Evolutionary conservation across 108 stramenopile species (phyloP), one percentile per base, ranked within the genome.

Genomic region (Cyclotella atomus): DNA sequence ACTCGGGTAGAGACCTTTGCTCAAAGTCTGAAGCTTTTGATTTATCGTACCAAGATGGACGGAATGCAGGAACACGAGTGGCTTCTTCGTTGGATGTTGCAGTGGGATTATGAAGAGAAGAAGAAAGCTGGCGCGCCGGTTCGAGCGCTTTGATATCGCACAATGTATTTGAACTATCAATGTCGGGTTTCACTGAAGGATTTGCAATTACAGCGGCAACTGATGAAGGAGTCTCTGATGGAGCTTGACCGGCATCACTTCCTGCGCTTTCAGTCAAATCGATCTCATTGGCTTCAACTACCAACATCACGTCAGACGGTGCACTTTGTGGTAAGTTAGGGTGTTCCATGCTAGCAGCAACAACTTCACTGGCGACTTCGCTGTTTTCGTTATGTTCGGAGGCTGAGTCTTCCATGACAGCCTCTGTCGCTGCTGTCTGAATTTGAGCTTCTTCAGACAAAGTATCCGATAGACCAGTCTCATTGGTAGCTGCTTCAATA

Each of bases 11-110:
- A 65, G 87, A 71, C 15, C 81, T 69, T 33, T 79, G 79, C 75
- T 95, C 94, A n/a, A 90, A 66, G 35, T 89, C 83, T 14, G 89
- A 87, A 29, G 86, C 73, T 49, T 65, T 49, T 8, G 87, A 71
- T 2, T 63, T 21, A n/a, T 86, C 53, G 74, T 88, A 95, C 94
- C 94, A 95, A 7, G 88, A 78, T 45, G 94, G 91, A 38, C 64
- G 65, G 12, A 77, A 76, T 17, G 82, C 56, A 38, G 75, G 33
- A 21, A 69, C 61, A 28, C 59, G 64, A 20, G 71, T 57, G 25
- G 83, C 46, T 49, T 46, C 86, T 83, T 84, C 70, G 3, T 57
- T 20, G 20, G 79, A 59, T 55, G 71, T 79, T 70, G 89, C 77
- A 75, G 89, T 70, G 29, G 85, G 85, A 60, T 76, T 70, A 27